Conservation (phyloP, 768 basidiomycete genomes). For the Jaapia argillacea region DNA sequence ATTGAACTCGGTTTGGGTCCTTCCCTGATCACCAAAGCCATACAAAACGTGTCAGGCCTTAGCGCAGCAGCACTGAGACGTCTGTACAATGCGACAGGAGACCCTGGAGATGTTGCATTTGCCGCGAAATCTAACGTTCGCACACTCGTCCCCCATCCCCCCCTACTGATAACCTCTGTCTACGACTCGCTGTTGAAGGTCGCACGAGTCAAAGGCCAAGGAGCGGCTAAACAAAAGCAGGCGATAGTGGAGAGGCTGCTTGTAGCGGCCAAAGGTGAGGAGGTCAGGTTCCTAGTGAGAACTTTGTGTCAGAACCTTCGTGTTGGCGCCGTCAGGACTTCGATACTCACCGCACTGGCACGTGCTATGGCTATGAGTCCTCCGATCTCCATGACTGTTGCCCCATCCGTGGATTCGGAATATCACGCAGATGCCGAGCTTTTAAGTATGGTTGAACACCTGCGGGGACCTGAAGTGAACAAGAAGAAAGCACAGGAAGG, state of each 20-base stretch:
- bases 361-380: conserved; percentile 63
- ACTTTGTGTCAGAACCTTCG: conserved; percentile 68
- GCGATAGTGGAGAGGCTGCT: conserved; percentile 72
- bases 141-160: conserved; percentile 64
- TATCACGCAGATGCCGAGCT: conserved; percentile 23
- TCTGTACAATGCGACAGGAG: conserved; percentile 67
- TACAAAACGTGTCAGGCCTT: conserved; percentile 67
- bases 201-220: conserved; percentile 58
- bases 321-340: conserved; percentile 82
- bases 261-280: conserved; percentile 80
- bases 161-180: conserved; percentile 52
- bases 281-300: conserved; percentile 74
- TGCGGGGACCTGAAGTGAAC: conserved; percentile 17
- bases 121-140: conserved; percentile 69
- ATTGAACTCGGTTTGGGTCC: conserved; percentile 63
- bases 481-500: conserved; percentile 8
- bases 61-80: conserved; percentile 44
- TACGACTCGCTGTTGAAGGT: conserved; percentile 63
- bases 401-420: conserved; percentile 13
- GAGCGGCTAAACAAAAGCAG: conserved; percentile 68
- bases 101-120: conserved; percentile 80
- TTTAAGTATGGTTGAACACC: conserved; percentile 16
- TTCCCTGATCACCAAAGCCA: conserved; percentile 56
- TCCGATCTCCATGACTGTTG: conserved; percentile 17
- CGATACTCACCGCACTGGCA: conserved; percentile 72